Base-by-base conservation (phyloP, 1,284 basidiomycete genomes). In the Trichosporon sp. region DNA sequence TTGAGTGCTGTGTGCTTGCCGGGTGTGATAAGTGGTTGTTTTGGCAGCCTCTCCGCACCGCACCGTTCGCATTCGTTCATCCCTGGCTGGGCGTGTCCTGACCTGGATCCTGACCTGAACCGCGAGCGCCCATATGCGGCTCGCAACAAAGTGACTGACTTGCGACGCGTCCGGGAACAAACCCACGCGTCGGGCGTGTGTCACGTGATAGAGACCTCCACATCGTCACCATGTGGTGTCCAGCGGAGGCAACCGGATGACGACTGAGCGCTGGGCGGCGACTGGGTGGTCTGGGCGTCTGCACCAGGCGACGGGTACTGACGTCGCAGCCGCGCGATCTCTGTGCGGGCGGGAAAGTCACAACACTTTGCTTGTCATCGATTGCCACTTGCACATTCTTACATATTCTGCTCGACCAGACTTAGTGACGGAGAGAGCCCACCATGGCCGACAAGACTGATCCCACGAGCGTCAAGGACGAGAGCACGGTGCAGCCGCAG, bases 391-490 rank as follows among this genome's bases (percentile, higher is more conserved):
- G 19, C 9, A 21, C 6, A 10, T 27, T 54, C 49, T 7, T 27
- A 54, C 49, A 10, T 16, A 44, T 44, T 27, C 37, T 68, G 32
- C 62, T 63, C 2, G 59, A 62, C 5, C n/a, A n/a, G n/a, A n/a
- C n/a, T n/a, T n/a, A n/a, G n/a, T n/a, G n/a, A n/a, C n/a, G n/a
- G n/a, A n/a, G n/a, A n/a, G 56, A 64, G n/a, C 64, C 66, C 29
- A 70, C 62, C 40, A 67, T 66, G 64, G 65, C 66, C 37, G 63
- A 65, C 61, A 54, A 61, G 37, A 61, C 62, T 4, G 25, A 32
- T 23, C 13, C 52, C 14, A 31, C 56, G 21, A 8, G 54, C 25
- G 56, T 60, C n/a, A 33, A 34, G 25, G 32, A 52, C 56, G 58
- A 49, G 27, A 27, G 37, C 36, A 32, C 19, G 36, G 13, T 27